Evolutionary conservation across 2,329 filamentous ascomycete genomes (phyloP), one percentile per base, ranked within the genome.

Genomic region (Cladosporium sp.): DNA sequence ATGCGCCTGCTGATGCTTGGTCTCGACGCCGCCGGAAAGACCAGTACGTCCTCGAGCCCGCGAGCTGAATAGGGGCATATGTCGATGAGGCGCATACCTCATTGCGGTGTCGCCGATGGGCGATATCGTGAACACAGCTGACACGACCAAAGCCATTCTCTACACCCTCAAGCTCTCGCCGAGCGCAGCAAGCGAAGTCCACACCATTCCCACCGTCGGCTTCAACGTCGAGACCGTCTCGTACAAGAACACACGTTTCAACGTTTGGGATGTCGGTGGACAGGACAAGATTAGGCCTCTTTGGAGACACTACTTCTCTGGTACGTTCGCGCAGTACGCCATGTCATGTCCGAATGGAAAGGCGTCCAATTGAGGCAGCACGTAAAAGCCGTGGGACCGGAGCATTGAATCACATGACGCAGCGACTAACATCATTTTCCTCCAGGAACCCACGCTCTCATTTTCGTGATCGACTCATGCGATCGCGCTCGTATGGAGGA

Each of bases 171-270:
- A 99, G 86, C 90, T 99, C 74, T 58, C 56, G 10, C 56, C 56
- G 3, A 58, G 56, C 56, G 56, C 56, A 28, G 93, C 94, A 80
- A 89, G 97, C 83, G 94, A 96, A 75, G 94, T 97, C 77, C 97
- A 94, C 74, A 99, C 94, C 68, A 99, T 99, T 73, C 94, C 94
- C 68, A 99, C 94, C 73, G 96, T 97, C 73, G 94, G 94, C 72
- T 99, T 99, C 88, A 99, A 99, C 83, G 94, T 99, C 77, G 94
- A 99, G 28, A 97, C 94, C 57, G 94, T 99, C 77, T 92, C 96
- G 77, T 97, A 97, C 85, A 97, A 97, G 86, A 99, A 99, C 86
- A 97, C 96, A 73, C 91, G 96, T 77, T 99, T 99, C 85, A 97
- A 93, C 77, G 94, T 99, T 76, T 99, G 94, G 94, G 94, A 97